Percentiles rank a stretch among this genome's conserved stretches.
Conservation (phyloP, 2,329 filamentous ascomycete genomes). For the Paecilomyces dactylethromorphus region DNA sequence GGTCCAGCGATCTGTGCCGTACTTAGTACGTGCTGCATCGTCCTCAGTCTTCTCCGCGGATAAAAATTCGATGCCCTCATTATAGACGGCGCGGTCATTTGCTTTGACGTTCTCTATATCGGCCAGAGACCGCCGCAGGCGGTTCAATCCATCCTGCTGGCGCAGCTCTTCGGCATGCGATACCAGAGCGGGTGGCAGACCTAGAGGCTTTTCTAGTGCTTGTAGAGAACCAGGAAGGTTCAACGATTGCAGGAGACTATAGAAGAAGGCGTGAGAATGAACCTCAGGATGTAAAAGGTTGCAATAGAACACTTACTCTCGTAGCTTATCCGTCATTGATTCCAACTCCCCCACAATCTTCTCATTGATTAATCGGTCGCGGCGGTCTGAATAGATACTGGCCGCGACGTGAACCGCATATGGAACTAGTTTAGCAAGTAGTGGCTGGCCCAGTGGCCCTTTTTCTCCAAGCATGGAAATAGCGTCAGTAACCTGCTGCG, state of each 20-base stretch:
- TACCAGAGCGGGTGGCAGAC: conserved; percentile 74
- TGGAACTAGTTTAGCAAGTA: conserved; percentile 88
- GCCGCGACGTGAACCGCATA: conserved; percentile 93
- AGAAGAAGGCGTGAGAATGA: conserved; percentile 7
- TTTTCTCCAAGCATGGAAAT: conserved; percentile 73
- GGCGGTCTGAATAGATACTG: conserved; percentile 87
- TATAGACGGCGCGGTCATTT: conserved; percentile 69
- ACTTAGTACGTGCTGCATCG: conserved; percentile 64
- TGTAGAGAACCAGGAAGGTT: conserved; percentile 90
- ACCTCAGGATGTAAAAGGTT: background rate
- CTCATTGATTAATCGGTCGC: conserved; percentile 84
- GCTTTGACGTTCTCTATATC: conserved; percentile 87
- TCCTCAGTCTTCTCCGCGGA: conserved; percentile 80
- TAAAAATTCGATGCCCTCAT: conserved; percentile 74
- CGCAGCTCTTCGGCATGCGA: conserved; percentile 92
- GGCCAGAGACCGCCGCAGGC: conserved; percentile 71
- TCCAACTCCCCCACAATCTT: conserved; percentile 82
- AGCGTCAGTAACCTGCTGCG: conserved; percentile 75
- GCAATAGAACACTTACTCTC: conserved; percentile 46
- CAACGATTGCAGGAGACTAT: conserved; percentile 62
- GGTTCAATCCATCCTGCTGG: conserved; percentile 77
- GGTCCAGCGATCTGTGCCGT: conserved; percentile 81
- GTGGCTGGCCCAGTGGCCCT: conserved; percentile 70
- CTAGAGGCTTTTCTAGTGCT: conserved; percentile 88
- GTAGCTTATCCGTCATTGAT: conserved; percentile 68